Evolutionary conservation across 2,329 filamentous ascomycete genomes (phyloP), one percentile per base, ranked within the genome.

Genomic region (Tricladium varicosporioides): DNA sequence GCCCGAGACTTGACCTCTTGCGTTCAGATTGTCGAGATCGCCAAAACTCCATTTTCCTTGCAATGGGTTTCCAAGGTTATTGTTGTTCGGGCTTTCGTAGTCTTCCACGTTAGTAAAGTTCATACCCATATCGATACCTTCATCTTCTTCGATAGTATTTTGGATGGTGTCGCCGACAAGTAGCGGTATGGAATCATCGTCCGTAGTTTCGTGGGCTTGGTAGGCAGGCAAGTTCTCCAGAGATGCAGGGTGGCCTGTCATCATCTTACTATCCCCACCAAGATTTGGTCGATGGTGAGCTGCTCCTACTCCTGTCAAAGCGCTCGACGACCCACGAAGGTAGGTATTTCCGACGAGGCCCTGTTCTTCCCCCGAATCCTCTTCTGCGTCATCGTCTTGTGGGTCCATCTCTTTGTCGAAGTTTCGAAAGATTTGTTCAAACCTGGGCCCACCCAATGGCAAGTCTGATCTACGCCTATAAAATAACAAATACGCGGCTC

Each of bases 301-400:
- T 86, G 80, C 88, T 91, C 75, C 88, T 82, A 79, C 86, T 90
- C 79, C 85, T 82, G 73, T 81, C 81, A 82, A 90, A 83, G 83
- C 88, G 88, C 88, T 91, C 90, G 89, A 90, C 87, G 86, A 93
- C 83, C 90, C 91, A 93, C 78, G 86, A 80, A 79, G 87, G 86
- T 87, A 93, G 84, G 84, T 91, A 85, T 81, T 79, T 75, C 75
- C 87, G 87, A 81, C 89, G 88, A 91, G 89, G 83, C 88, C 87
- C 85, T 78, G 85, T 76, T 83, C 91, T 87, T 95, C 90, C 88
- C 91, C 90, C 87, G 84, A 75, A 51, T 69, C 74, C 63, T 69
- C 74, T 64, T 79, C 77, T 60, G 77, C 76, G 63, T 75, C 73
- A 43, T 74, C 72, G 58, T 73, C 74, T 27, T 77, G 78, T 48